Base-by-base conservation (phyloP, 345 rosid species). In the Aquilaria sinensis region DNA sequence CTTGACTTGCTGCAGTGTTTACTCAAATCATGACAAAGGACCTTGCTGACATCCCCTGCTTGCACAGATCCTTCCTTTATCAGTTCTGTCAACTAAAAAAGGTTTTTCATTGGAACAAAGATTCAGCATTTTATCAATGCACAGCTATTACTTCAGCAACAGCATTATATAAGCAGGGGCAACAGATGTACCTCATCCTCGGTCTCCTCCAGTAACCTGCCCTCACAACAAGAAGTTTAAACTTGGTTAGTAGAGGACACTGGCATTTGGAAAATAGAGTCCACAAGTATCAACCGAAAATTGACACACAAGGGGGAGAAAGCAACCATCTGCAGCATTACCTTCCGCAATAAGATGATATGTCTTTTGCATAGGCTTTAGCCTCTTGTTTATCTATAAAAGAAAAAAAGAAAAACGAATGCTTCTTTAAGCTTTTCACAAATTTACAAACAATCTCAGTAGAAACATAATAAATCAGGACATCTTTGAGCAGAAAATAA, bases 311-410 rank as follows among this genome's bases (percentile, higher is more conserved):
- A 56, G 60, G 47, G 31, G 46, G 45, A 37, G 15, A 14, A 37
- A 34, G 57, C 60, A 57, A 62, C 31, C 62, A 34, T 50, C 43
- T 41, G 46, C 37, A 54, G 41, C 70, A 84, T 80, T 67, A 90
- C 99, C 92, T 85, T 78, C 96, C 97, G 75, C 96, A 94, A 79
- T 86, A 94, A 72, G 96, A 77, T 63, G 99, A 78, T 62, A 94
- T 80, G 52, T 82, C 95, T 70, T 86, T 94, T 46, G 99, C 78
- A 77, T 88, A 81, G 62, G 86, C 89, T 67, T 78, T 80, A 62
- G 99, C 99, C 79, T 94, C 96, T 75, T 85, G 92, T 72, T 90
- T 83, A 75, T 84, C 97, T 94, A 76, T 60, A 49, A 57, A 56
- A 74, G 31, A 59, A 14, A 57, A 78, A 71, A 46, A 60, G 32